Conservation (phyloP, 306 rosid species). For the Rosa chinensis region DNA sequence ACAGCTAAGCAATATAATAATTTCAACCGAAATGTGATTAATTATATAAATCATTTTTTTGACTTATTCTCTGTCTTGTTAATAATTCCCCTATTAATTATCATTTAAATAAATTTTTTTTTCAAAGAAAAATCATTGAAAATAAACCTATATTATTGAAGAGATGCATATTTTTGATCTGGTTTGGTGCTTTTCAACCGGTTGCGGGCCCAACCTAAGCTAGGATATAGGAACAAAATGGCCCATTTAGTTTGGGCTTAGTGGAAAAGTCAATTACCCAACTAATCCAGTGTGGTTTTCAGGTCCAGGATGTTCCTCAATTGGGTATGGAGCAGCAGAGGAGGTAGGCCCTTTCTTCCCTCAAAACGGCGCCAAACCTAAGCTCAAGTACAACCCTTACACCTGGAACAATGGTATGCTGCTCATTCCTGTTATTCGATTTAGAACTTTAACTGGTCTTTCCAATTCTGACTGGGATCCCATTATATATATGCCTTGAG, state of each 20-base stretch:
- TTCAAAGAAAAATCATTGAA: background rate
- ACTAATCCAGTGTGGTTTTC: slow-evolving; percentile 5
- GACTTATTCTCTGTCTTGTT: background rate
- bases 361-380: slow-evolving; percentile 58
- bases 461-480: background rate
- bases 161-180: too few relatives aligned
- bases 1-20: background rate
- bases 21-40: background rate
- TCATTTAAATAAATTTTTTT: background rate
- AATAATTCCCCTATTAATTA: background rate
- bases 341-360: slow-evolving; percentile 93
- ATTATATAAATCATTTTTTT: background rate
- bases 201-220: background rate
- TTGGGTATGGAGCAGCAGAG: slow-evolving; percentile 83
- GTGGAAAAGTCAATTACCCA: background rate
- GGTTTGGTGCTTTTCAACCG: background rate
- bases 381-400: slow-evolving; percentile 69
- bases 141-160: too few relatives aligned
- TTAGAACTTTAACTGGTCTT: background rate
- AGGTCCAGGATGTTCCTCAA: slow-evolving; percentile 93
- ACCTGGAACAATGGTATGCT: slow-evolving; percentile 71
- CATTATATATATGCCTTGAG: too few relatives aligned
- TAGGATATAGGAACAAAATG: background rate
- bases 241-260: background rate
- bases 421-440: background rate